Conservation (phyloP, 306 rosid species). For the Delonix regia region DNA sequence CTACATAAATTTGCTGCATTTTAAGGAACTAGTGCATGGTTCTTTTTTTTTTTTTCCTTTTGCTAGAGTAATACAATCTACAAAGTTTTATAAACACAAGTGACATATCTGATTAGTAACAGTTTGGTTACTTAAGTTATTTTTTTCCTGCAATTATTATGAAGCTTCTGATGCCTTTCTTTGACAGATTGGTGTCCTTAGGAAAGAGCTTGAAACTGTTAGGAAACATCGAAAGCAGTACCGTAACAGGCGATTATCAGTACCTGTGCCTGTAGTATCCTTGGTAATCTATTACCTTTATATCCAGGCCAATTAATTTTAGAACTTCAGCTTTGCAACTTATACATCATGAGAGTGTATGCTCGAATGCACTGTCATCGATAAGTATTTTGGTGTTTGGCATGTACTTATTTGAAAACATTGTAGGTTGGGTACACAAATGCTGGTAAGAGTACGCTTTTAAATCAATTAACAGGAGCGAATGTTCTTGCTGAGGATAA, state of each 20-base stretch:
- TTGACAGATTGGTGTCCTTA: conserved; percentile 79
- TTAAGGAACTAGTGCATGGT: neutral
- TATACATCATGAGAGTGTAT: conserved; percentile 10
- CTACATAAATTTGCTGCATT: conserved; percentile 10
- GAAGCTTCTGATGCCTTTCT: conserved; percentile 28
- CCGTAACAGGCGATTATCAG: conserved; percentile 76
- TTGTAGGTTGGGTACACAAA: conserved; percentile 95
- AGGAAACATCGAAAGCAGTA: conserved; percentile 92
- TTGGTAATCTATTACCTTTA: conserved; percentile 57
- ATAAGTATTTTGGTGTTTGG: conserved; percentile 21
- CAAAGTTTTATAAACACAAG: neutral
- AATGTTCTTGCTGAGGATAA: conserved; percentile 93
- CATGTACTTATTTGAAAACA: conserved; percentile 33
- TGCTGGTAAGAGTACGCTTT: conserved; percentile 97
- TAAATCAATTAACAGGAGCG: conserved; percentile 93
- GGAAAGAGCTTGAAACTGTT: conserved; percentile 84
- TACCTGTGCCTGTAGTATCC: conserved; percentile 93
- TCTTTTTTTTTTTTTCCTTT: conserved; percentile 15
- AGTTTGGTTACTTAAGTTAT: conserved; percentile 6
- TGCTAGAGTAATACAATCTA: conserved; percentile 16
- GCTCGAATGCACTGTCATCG: neutral
- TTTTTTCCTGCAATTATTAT: conserved; percentile 4
- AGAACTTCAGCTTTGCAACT: conserved; percentile 24
- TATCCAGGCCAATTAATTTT: conserved; percentile 22
- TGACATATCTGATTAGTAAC: conserved; percentile 25